A percentile compares a stretch with the other conserved stretches of the same genome.
phyloP scores from a whole-genome alignment of 2,329 filamentous ascomycete species.

The Paraphaeosphaeria minitans region DNA sequence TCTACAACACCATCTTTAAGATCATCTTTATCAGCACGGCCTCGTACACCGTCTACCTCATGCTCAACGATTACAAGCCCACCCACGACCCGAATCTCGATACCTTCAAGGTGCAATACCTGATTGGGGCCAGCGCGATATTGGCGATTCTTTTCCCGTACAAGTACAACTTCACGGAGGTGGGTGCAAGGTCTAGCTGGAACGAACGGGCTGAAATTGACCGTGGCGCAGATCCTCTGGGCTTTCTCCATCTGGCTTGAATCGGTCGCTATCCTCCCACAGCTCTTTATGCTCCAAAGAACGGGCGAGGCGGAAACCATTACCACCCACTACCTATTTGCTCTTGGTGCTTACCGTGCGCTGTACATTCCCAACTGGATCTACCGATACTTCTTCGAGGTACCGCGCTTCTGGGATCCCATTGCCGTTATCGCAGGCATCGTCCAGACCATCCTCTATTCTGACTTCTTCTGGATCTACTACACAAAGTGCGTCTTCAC shows the following conservation, averaged over 20 bases:
- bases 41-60: slow-evolving; percentile 94
- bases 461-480: slow-evolving; percentile 99
- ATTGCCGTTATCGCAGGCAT: slow-evolving; percentile 89
- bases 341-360: slow-evolving; percentile 86
- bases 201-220: slow-evolving; percentile 14
- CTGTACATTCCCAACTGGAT: slow-evolving; percentile 99
- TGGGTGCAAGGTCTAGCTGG: slow-evolving; percentile 31
- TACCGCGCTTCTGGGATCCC: slow-evolving; percentile 71
- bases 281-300: slow-evolving; percentile 96
- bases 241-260: slow-evolving; percentile 99
- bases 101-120: slow-evolving; percentile 95
- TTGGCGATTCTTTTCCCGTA: slow-evolving; percentile 85
- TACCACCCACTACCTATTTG: slow-evolving; percentile 96
- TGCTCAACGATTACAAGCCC: slow-evolving; percentile 96
- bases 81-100: slow-evolving; percentile 97
- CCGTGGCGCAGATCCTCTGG: slow-evolving; percentile 77
- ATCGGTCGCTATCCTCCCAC: slow-evolving; percentile 92
- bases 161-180: slow-evolving; percentile 76
- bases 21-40: slow-evolving; percentile 90
- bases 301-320: slow-evolving; percentile 99
- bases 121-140: slow-evolving; percentile 78
- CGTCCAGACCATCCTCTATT: slow-evolving; percentile 93
- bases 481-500: slow-evolving; percentile 77
- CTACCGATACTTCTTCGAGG: slow-evolving; percentile 82
- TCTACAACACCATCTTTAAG: slow-evolving; percentile 96